Percentiles rank a stretch among this genome's conserved stretches.
phyloP scores from a whole-genome alignment of 1,284 basidiomycete species.

The Ganoderma multipileum region DNA sequence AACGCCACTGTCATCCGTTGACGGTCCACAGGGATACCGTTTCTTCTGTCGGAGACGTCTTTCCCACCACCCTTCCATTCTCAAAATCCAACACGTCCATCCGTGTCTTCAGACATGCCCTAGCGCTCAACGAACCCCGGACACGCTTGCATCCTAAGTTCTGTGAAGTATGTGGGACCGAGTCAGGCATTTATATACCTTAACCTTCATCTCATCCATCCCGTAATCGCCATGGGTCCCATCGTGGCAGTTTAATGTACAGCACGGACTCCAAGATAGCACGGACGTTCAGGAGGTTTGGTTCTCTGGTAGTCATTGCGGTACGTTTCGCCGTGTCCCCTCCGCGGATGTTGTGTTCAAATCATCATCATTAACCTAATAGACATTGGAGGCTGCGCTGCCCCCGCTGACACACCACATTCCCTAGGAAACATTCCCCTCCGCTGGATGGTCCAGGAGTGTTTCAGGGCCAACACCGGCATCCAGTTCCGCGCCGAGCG shows the following conservation, averaged over 20 bases:
- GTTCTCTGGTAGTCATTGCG: constrained; percentile 59
- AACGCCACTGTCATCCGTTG: neutral
- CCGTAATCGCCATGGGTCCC: too few species aligned
- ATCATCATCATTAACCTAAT: neutral
- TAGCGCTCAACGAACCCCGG: constrained; percentile 71
- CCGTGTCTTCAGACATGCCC: constrained; percentile 68
- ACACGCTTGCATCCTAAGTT: constrained; percentile 63
- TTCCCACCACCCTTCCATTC: constrained; percentile 56
- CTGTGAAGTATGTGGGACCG: constrained; percentile 36
- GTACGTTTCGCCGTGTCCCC: constrained; percentile 39
- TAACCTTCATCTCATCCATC: too few species aligned
- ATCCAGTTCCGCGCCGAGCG: constrained; percentile 48
- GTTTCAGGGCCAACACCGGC: constrained; percentile 47
- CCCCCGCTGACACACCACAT: constrained; percentile 55
- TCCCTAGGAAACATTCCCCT: constrained; percentile 62
- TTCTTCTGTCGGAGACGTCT: constrained; percentile 50
- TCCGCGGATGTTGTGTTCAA: neutral
- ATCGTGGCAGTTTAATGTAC: too few species aligned
- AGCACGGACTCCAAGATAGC: neutral
- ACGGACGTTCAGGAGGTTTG: constrained; percentile 61
- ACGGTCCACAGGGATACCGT: constrained; percentile 56
- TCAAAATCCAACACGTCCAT: constrained; percentile 64
- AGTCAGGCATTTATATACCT: too few species aligned
- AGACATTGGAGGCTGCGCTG: constrained; percentile 65
- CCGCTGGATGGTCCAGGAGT: constrained; percentile 30